Conservation (phyloP, 192 early-diverging fungal species). For the Blastocladiella britannica region DNA sequence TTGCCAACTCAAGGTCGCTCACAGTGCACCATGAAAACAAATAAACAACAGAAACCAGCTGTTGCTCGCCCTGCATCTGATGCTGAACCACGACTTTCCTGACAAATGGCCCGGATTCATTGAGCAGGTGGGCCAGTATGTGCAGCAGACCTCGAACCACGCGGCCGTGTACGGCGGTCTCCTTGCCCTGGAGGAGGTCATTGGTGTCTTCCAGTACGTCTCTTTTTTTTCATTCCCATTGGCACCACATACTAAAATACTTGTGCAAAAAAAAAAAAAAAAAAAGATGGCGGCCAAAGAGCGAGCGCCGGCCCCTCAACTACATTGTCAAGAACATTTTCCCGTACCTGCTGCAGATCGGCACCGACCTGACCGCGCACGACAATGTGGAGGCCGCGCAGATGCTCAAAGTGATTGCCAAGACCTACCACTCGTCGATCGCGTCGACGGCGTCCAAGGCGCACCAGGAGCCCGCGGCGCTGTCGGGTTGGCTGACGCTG, state of each 20-base stretch:
- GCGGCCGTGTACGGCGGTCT: constrained; percentile 51
- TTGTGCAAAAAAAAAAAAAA: no score
- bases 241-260: no score
- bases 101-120: constrained; percentile 63
- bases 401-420: constrained; percentile 67
- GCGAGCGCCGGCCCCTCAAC: constrained; percentile 41
- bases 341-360: constrained; percentile 57
- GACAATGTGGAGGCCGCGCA: constrained; percentile 54
- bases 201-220: constrained; percentile 53
- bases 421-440: constrained; percentile 55
- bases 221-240: neutral
- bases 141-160: constrained; percentile 41
- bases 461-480: constrained; percentile 40
- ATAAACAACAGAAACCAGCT: constrained; percentile 29
- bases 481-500: constrained; percentile 75
- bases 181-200: constrained; percentile 53
- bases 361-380: constrained; percentile 30
- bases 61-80: constrained; percentile 46
- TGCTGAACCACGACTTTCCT: constrained; percentile 59
- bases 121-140: constrained; percentile 32
- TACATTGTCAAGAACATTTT: constrained; percentile 55
- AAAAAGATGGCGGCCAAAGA: constrained; percentile 40
- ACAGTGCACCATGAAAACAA: no score
- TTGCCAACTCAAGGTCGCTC: no score
- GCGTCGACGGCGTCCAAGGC: constrained; percentile 23